Conservation (phyloP, 2,329 filamentous ascomycete species). For the Colletotrichum limetticola region DNA sequence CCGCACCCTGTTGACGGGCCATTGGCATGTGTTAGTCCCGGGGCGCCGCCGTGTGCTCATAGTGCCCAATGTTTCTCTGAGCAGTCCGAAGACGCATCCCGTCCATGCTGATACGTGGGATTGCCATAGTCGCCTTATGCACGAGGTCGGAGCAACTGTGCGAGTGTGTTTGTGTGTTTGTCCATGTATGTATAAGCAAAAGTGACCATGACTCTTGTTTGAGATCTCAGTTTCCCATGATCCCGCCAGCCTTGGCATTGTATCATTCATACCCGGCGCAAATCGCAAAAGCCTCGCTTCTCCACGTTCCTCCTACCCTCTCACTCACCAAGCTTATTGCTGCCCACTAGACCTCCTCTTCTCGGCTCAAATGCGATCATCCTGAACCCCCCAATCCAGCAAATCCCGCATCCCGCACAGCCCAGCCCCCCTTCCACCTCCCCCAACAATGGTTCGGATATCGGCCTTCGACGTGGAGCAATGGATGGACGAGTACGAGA, state of each 20-base stretch:
- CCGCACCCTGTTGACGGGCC: slow-evolving; percentile 24
- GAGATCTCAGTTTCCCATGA: background rate
- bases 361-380: background rate
- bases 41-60: background rate
- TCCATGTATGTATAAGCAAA: background rate
- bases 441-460: slow-evolving; percentile 46
- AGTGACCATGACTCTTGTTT: slow-evolving; percentile 13
- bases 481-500: slow-evolving; percentile 73
- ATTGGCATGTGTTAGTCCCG: slow-evolving; percentile 18
- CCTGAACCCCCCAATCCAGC: background rate
- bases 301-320: background rate
- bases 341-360: background rate
- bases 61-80: background rate
- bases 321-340: too few species aligned
- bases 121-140: background rate
- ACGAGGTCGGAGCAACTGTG: slow-evolving; percentile 13
- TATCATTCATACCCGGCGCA: slow-evolving; percentile 14
- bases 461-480: slow-evolving; percentile 74
- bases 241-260: slow-evolving; percentile 23
- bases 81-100: background rate
- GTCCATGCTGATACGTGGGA: slow-evolving; percentile 13
- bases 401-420: background rate
- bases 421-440: background rate
- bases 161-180: background rate
- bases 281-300: background rate